Evolutionary conservation across 768 basidiomycete species (phyloP).

Genomic region (Tricholoma saponaceum): DNA sequence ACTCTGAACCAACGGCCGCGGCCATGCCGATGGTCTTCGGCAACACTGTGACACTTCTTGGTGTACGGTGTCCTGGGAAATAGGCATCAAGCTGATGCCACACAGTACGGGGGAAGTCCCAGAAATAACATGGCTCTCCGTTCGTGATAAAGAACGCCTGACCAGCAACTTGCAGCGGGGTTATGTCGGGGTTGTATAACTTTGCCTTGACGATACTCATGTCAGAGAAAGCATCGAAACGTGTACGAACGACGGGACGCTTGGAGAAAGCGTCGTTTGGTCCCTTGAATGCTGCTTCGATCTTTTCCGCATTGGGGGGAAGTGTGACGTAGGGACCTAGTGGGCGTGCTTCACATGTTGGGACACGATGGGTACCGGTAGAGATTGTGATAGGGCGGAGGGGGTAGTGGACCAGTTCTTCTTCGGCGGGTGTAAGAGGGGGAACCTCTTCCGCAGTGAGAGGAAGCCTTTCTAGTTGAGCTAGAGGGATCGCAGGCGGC

Average conservation of each 20-base stretch:
- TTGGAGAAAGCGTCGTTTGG: slow-evolving; percentile 35
- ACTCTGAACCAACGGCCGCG: slow-evolving; percentile 71
- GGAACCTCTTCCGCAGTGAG: slow-evolving; percentile 33
- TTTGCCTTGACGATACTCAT: slow-evolving; percentile 50
- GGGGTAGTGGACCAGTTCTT: slow-evolving; percentile 41
- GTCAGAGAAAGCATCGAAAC: slow-evolving; percentile 78
- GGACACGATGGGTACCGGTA: slow-evolving; percentile 60
- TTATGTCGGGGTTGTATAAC: slow-evolving; percentile 35
- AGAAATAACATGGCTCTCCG: slow-evolving; percentile 93
- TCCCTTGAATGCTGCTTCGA: slow-evolving; percentile 54
- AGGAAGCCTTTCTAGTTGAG: slow-evolving; percentile 32
- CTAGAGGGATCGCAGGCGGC: slow-evolving; percentile 38
- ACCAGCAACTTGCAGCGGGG: slow-evolving; percentile 80
- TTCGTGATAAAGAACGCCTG: slow-evolving; percentile 97
- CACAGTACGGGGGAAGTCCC: slow-evolving; percentile 85
- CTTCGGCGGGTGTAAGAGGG: slow-evolving; percentile 37
- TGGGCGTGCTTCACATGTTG: slow-evolving; percentile 77
- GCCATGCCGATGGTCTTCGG: slow-evolving; percentile 63
- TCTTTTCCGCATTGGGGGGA: slow-evolving; percentile 51
- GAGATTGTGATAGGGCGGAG: slow-evolving; percentile 63
- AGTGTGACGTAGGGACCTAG: slow-evolving; percentile 75
- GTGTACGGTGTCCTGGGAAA: slow-evolving; percentile 51
- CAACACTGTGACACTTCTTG: slow-evolving; percentile 39
- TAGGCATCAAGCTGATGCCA: slow-evolving; percentile 67
- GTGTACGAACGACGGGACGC: slow-evolving; percentile 65